Conservation (phyloP, 2,329 filamentous ascomycete genomes). For the Aspergillus puulaauensis region DNA sequence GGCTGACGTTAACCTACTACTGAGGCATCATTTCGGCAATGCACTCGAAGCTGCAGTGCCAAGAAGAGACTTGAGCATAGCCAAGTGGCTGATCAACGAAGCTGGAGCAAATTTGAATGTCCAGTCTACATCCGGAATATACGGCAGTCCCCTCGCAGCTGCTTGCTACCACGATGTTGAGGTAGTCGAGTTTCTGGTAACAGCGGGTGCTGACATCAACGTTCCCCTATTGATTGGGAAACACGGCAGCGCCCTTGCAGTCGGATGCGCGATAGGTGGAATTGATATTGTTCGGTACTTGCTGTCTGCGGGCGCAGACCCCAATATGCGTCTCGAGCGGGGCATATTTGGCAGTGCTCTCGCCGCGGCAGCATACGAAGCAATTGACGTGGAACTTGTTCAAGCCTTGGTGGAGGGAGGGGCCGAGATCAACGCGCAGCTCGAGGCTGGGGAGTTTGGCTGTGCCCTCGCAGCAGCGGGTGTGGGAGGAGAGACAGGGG, state of each 20-base stretch:
- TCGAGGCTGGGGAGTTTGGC: neutral
- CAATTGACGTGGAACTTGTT: neutral
- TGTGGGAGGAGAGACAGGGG: neutral
- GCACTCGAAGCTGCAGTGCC: neutral
- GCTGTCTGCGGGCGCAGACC: conserved; percentile 10
- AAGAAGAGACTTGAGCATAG: neutral
- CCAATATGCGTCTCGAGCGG: neutral
- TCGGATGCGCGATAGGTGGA: neutral
- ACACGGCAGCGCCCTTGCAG: neutral
- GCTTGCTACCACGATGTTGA: neutral
- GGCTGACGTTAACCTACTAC: neutral
- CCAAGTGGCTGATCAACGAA: neutral
- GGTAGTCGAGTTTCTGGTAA: neutral
- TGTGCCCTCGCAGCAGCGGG: neutral
- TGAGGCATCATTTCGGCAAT: neutral
- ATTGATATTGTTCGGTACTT: neutral
- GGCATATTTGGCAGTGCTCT: conserved; percentile 10
- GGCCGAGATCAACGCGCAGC: conserved; percentile 3
- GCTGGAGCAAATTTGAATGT: neutral
- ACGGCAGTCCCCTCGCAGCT: neutral
- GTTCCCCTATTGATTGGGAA: neutral
- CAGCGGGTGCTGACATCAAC: neutral
- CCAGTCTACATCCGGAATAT: neutral
- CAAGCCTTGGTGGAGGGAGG: conserved; percentile 1
- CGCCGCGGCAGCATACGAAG: neutral